A percentile compares a stretch with the other conserved stretches of the same genome.
These are phyloP conservation scores for Rhodotorula kratochvilovae DNA, from an alignment of 768 basidiomycete species.

Conservation along the genomic window DNA sequence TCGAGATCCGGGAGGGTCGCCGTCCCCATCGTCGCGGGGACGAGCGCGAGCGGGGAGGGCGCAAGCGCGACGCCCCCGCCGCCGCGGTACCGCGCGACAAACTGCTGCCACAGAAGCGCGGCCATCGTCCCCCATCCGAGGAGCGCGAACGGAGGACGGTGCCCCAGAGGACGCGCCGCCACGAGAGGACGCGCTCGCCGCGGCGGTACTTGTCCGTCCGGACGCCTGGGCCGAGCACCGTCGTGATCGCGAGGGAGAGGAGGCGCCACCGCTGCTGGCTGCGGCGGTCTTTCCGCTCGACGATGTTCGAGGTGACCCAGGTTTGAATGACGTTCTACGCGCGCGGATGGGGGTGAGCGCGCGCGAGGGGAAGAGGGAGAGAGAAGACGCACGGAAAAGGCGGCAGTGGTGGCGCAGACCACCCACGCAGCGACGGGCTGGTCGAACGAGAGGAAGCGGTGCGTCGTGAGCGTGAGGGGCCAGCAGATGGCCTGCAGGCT, in stretches of 20 bases:
- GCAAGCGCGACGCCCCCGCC: conserved; percentile 33
- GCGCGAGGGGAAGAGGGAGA: background rate
- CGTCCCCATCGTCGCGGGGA: background rate
- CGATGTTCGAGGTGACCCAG: conserved; percentile 90
- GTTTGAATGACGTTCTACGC: conserved; percentile 73
- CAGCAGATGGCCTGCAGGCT: conserved; percentile 94
- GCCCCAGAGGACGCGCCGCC: conserved; percentile 35
- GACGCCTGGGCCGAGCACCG: conserved; percentile 33
- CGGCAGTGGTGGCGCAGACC: conserved; percentile 81
- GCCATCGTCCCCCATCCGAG: conserved; percentile 31
- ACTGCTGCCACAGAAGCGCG: conserved; percentile 36
- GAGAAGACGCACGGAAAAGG: conserved; percentile 49
- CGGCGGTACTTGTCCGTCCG: conserved; percentile 40
- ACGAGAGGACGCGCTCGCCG: conserved; percentile 34
- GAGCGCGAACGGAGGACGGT: conserved; percentile 30
- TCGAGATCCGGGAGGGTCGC: background rate
- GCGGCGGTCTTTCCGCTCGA: conserved; percentile 46
- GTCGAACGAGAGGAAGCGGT: conserved; percentile 65
- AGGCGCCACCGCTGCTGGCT: conserved; percentile 25
- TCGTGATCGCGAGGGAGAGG: conserved; percentile 23
- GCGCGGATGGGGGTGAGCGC: background rate
- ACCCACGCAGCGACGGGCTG: conserved; percentile 87
- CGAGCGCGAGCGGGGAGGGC: background rate
- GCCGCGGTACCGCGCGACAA: conserved; percentile 29
- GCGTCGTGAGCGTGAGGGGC: conserved; percentile 83